Percentiles rank a stretch among this genome's conserved stretches.
Conservation (phyloP, 2,329 filamentous ascomycete species). For the Nakataea oryzae region DNA sequence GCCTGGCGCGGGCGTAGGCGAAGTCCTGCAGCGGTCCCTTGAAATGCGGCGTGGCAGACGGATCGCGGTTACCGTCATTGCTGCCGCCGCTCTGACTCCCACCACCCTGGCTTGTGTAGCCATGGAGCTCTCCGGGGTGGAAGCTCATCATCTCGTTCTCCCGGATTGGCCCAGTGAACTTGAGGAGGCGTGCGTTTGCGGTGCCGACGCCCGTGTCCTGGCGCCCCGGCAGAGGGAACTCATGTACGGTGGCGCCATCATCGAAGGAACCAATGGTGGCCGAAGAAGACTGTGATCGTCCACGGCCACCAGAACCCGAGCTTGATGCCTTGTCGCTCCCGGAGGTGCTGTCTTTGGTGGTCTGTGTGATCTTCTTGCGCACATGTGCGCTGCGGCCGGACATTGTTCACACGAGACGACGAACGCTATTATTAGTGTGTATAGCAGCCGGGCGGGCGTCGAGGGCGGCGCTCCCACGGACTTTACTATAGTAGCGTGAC, state of each 20-base stretch:
- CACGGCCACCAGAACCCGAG: slow-evolving; percentile 9
- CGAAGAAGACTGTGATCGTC: slow-evolving; percentile 22
- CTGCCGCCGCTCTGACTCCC: slow-evolving; percentile 28
- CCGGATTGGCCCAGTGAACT: slow-evolving; percentile 29
- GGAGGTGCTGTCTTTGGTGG: slow-evolving; percentile 18
- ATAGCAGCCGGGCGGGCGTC: neutral
- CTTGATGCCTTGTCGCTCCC: slow-evolving; percentile 13
- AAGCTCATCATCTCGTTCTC: slow-evolving; percentile 19
- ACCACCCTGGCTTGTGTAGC: slow-evolving; percentile 15
- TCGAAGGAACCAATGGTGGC: slow-evolving; percentile 21
- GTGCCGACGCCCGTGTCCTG: slow-evolving; percentile 30
- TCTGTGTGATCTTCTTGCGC: slow-evolving; percentile 46
- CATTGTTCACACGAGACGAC: slow-evolving; percentile 24
- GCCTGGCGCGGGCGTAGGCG: slow-evolving; percentile 30
- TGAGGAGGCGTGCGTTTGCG: slow-evolving; percentile 32
- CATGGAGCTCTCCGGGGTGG: slow-evolving; percentile 12
- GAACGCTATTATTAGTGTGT: neutral
- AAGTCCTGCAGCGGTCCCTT: slow-evolving; percentile 28
- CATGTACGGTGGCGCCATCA: slow-evolving; percentile 25
- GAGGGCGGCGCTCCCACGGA: neutral
- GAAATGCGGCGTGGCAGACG: slow-evolving; percentile 9
- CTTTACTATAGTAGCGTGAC: neutral
- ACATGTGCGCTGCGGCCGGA: slow-evolving; percentile 48
- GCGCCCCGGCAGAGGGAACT: slow-evolving; percentile 23
- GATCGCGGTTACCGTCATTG: slow-evolving; percentile 21